These are phyloP conservation scores for Elongisporangium anandrum DNA, from an alignment of 352 stramenopile species.

Conservation along the genomic window DNA sequence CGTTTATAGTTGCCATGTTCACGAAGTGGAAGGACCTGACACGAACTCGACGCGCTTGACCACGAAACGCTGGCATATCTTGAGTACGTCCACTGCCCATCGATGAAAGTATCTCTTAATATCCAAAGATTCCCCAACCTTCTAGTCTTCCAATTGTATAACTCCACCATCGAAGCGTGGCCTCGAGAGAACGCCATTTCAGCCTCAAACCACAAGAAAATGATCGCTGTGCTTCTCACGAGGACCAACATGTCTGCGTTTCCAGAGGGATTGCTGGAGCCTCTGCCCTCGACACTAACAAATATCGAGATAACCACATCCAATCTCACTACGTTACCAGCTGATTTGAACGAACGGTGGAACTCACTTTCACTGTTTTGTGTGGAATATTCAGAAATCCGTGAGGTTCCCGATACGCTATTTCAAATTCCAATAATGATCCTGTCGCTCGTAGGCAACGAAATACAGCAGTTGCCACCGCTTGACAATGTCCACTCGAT, in stretches of 20 bases:
- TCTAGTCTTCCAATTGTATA: conserved; percentile 1
- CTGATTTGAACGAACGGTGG: conserved; percentile 4
- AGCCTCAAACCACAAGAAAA: background rate
- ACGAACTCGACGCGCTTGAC: conserved; percentile 1
- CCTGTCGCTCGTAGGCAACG: conserved; percentile 3
- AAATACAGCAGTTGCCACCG: background rate
- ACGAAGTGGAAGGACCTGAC: background rate
- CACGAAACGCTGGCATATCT: background rate
- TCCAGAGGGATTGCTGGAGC: conserved; percentile 4
- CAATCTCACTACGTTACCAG: conserved; percentile 8
- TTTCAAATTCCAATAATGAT: background rate
- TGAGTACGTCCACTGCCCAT: conserved; percentile 4
- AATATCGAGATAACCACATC: conserved; percentile 5
- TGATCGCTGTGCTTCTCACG: background rate
- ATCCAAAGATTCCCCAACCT: conserved; percentile 6
- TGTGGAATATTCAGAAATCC: conserved; percentile 5
- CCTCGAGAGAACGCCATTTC: background rate
- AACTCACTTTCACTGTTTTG: conserved; percentile 1
- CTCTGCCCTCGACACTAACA: background rate
- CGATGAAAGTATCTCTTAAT: background rate
- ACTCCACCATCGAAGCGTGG: conserved; percentile 9
- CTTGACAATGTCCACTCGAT: background rate
- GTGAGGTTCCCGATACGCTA: conserved; percentile 1
- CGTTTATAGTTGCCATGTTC: background rate
- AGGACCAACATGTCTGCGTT: conserved; percentile 8